Evolutionary conservation across 106 monocot genomes (phyloP).

Genomic region (Xerophyta viscosa): DNA sequence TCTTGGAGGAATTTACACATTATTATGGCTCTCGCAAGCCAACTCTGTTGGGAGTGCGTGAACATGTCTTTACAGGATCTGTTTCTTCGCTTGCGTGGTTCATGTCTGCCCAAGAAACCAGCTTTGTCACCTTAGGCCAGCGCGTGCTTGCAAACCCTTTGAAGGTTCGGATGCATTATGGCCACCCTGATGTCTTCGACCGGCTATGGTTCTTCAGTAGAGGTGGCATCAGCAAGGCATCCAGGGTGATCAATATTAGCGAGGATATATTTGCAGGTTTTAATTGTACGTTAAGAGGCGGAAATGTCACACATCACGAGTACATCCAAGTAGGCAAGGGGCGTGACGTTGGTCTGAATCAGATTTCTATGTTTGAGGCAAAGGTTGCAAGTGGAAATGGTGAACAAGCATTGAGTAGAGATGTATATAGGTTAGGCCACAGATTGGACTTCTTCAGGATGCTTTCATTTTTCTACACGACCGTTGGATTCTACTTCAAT

Average conservation of each 20-base stretch:
- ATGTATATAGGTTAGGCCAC: slow-evolving; percentile 88
- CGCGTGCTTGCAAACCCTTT: slow-evolving; percentile 86
- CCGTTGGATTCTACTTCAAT: too few species aligned
- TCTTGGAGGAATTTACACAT: slow-evolving; percentile 67
- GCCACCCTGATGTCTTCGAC: too few species aligned
- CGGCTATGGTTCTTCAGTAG: too few species aligned
- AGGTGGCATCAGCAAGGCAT: too few species aligned
- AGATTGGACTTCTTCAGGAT: slow-evolving; percentile 84
- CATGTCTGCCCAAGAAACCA: too few species aligned
- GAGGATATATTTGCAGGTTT: slow-evolving; percentile 94
- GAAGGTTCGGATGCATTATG: slow-evolving; percentile 95
- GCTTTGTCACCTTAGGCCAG: slow-evolving; percentile 95
- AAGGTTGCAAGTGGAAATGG: slow-evolving; percentile 84
- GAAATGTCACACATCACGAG: slow-evolving; percentile 85
- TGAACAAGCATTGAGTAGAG: slow-evolving; percentile 71
- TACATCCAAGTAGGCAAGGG: slow-evolving; percentile 88
- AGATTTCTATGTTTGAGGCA: slow-evolving; percentile 90
- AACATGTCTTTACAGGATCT: too few species aligned
- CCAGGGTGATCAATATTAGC: too few species aligned
- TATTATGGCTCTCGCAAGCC: slow-evolving; percentile 71
- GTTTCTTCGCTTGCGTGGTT: too few species aligned
- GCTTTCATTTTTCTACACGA: slow-evolving; percentile 68
- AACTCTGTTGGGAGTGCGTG: slow-evolving; percentile 77
- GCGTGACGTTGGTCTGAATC: slow-evolving; percentile 75
- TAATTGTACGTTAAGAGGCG: slow-evolving; percentile 77